These are phyloP conservation scores for Aureobasidium melanogenum DNA, from an alignment of 2,329 filamentous ascomycete species.

Conservation along the genomic window DNA sequence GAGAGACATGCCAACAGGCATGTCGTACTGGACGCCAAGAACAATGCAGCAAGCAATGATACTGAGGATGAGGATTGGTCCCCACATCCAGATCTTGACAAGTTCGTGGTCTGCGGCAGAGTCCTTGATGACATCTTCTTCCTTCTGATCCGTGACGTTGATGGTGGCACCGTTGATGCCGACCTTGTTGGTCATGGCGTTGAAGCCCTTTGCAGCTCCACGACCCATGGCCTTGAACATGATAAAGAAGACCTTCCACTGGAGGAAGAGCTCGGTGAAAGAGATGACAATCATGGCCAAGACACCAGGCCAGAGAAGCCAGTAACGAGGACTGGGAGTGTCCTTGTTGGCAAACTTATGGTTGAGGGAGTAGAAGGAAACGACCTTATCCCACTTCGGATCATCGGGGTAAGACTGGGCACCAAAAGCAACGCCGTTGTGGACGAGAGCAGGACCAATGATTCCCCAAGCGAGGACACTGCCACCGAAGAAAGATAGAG, in stretches of 20 bases:
- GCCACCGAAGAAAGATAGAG: constrained; percentile 49
- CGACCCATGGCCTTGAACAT: constrained; percentile 43
- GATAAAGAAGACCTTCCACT: constrained; percentile 37
- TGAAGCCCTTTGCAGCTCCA: constrained; percentile 35
- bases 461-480: constrained; percentile 47
- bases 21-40: constrained; percentile 46
- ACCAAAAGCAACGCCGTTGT: constrained; percentile 35
- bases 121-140: constrained; percentile 42
- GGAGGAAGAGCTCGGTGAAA: constrained; percentile 31
- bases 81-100: constrained; percentile 48
- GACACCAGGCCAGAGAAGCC: constrained; percentile 45
- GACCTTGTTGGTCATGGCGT: constrained; percentile 19
- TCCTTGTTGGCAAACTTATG: constrained; percentile 30
- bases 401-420: constrained; percentile 22
- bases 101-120: constrained; percentile 38
- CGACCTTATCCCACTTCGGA: constrained; percentile 36
- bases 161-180: neutral
- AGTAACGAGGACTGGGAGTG: constrained; percentile 41
- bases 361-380: constrained; percentile 33
- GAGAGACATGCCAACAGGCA: constrained; percentile 49
- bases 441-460: constrained; percentile 47
- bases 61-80: constrained; percentile 36
- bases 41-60: constrained; percentile 45
- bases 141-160: constrained; percentile 14
- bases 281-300: constrained; percentile 43